These are phyloP conservation scores for Trichothecium roseum DNA, from an alignment of 2,329 filamentous ascomycete genomes.

Conservation along the genomic window DNA sequence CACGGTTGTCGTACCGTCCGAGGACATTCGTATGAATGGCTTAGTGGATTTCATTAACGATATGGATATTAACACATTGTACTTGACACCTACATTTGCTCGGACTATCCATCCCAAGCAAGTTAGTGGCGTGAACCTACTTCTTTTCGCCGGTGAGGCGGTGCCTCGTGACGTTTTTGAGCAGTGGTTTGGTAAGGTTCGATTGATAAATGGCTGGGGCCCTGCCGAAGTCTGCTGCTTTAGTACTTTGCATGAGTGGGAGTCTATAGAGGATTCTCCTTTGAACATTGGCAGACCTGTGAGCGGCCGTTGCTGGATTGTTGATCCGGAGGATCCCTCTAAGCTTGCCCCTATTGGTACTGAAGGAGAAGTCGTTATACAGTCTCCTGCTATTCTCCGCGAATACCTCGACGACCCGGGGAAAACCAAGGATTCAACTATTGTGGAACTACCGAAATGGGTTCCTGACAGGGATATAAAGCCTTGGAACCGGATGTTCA, in stretches of 20 bases:
- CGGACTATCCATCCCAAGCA: background rate
- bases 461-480: conserved; percentile 6
- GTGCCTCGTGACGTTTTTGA: conserved; percentile 4
- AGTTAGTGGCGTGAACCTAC: background rate
- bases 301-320: conserved; percentile 6
- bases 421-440: conserved; percentile 13
- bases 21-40: conserved; percentile 1
- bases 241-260: conserved; percentile 4
- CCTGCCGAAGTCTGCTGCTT: too few species aligned
- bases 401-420: conserved; percentile 32
- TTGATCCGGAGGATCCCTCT: conserved; percentile 3
- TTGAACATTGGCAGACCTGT: conserved; percentile 4
- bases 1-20: background rate
- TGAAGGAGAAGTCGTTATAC: conserved; percentile 7
- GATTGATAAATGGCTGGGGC: too few species aligned
- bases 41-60: conserved; percentile 1
- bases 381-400: conserved; percentile 27
- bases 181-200: too few species aligned
- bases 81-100: background rate
- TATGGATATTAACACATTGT: background rate
- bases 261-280: background rate
- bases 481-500: conserved; percentile 1
- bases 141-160: conserved; percentile 6
- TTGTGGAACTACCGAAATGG: background rate
- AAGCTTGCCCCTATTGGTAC: conserved; percentile 5